Percentiles rank a stretch among this genome's conserved stretches.
Evolutionary conservation across 2,329 filamentous ascomycete genomes (phyloP).

Genomic region (Emericellopsis cladophorae): DNA sequence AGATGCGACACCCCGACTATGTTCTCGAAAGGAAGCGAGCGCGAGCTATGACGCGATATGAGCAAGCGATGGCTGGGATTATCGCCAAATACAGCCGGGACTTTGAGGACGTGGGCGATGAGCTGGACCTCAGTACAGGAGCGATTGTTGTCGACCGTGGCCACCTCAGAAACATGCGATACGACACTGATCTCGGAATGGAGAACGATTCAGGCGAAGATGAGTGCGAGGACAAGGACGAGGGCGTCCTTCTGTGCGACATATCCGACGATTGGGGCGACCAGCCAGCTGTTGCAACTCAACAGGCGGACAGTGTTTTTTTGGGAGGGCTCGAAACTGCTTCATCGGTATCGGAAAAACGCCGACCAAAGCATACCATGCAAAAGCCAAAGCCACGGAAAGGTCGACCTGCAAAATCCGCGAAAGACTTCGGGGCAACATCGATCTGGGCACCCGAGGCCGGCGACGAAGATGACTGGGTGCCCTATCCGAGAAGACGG

Average conservation of each 20-base stretch:
- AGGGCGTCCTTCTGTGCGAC: constrained; percentile 20
- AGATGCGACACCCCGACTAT: constrained; percentile 36
- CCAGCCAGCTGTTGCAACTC: background rate
- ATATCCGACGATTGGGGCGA: constrained; percentile 2
- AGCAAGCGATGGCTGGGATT: constrained; percentile 76
- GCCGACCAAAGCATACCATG: constrained; percentile 2
- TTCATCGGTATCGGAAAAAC: too few relatives aligned
- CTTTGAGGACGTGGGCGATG: constrained; percentile 74
- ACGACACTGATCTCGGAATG: constrained; percentile 35
- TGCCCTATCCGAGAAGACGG: background rate
- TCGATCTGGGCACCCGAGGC: background rate
- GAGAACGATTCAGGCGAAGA: constrained; percentile 9
- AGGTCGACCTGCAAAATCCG: too few relatives aligned
- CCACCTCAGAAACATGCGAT: constrained; percentile 54
- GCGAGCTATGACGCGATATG: constrained; percentile 56
- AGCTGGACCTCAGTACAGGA: constrained; percentile 75
- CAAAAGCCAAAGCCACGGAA: too few relatives aligned
- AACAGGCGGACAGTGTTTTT: background rate
- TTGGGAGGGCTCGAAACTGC: background rate
- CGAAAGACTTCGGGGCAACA: background rate
- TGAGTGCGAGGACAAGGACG: constrained; percentile 21
- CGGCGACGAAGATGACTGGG: background rate
- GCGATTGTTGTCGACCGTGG: constrained; percentile 85
- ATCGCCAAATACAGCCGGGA: constrained; percentile 81
- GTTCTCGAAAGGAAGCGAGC: constrained; percentile 50